Percentiles rank a stretch among this genome's conserved stretches.
phyloP scores from a whole-genome alignment of 2,329 filamentous ascomycete species.

The Sporothrix humicola region DNA sequence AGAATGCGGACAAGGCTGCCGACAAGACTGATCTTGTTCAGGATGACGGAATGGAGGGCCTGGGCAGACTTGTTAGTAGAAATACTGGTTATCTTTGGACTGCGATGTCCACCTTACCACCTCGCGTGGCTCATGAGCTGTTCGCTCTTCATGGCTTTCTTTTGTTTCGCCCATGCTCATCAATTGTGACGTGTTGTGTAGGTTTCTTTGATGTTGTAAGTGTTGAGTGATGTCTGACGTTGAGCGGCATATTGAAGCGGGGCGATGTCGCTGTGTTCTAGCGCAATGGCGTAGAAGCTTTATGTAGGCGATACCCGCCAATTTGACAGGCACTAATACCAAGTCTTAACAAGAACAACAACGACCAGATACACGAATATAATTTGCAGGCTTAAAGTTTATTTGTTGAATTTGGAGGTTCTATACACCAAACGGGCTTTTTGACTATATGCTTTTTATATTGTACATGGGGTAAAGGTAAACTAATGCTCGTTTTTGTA shows the following conservation, averaged over 20 bases:
- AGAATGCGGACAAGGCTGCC: conserved; percentile 73
- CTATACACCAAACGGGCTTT: neutral
- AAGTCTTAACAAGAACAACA: neutral
- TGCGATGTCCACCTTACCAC: too few species aligned
- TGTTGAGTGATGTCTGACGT: neutral
- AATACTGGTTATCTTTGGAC: too few species aligned
- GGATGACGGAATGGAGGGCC: conserved; percentile 64
- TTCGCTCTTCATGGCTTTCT: conserved; percentile 69
- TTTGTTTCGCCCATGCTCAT: conserved; percentile 38
- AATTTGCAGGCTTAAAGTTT: neutral
- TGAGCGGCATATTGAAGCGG: neutral
- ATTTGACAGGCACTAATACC: neutral
- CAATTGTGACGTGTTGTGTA: neutral
- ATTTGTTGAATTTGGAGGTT: neutral
- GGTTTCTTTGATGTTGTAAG: neutral
- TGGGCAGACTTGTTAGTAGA: too few species aligned
- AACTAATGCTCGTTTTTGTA: neutral
- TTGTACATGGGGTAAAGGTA: conserved; percentile 7
- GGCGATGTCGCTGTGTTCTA: neutral
- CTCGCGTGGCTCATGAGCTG: conserved; percentile 74
- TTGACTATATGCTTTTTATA: conserved; percentile 24
- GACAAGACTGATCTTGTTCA: conserved; percentile 66
- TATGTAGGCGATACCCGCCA: neutral
- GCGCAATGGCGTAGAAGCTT: neutral
- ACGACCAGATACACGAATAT: neutral